Evolutionary conservation across 2,329 filamentous ascomycete species (phyloP), one percentile per base, ranked within the genome.

Genomic region (Monascus ruber): DNA sequence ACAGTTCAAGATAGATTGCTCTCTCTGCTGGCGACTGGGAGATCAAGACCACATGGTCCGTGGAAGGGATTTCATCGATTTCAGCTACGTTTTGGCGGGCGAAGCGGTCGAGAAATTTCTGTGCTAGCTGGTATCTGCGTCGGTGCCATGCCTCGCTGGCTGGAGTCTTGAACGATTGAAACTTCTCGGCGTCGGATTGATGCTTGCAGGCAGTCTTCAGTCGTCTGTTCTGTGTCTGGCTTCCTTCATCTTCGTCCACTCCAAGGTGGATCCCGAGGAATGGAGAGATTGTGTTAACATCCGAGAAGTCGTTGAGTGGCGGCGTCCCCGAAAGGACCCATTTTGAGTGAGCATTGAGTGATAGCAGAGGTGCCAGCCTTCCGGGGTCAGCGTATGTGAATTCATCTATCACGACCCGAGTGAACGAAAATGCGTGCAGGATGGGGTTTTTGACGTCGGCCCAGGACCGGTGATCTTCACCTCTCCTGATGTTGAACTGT

Each of bases 311-410:
- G 4, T 66, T 64, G 2, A 81, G 50, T 0, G 68, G 64, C 1
- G 79, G 78, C 1, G 79, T 83, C 3, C 74, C 79, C 0, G 77
- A 82, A 2, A 83, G 59, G 5, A 78, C 63, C 77, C 78, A 82
- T 39, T 69, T 70, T 32, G 71, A 74, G 33, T 66, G 60, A 7
- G 73, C 68, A 25, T 65, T 51, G 1, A 80, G 49, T 1, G 58
- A 60, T 5, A 66, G 58, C 4, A 77, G 56, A 0, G 64, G 60
- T 1, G 64, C 53, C 42, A 65, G 57, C 37, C 64, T 58, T 36
- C 67, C 54, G 10, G 60, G 51, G 34, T 65, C 62, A 4, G 73
- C 59, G 44, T 81, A 78, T 1, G 77, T 74, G 46, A 76, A 81
- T 46, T 83, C 79, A 43, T 83, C 79, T 1, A 81, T 63, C 2